Evolutionary conservation across 192 early-diverging fungal species (phyloP).

Genomic region (Coemansia sp.): DNA sequence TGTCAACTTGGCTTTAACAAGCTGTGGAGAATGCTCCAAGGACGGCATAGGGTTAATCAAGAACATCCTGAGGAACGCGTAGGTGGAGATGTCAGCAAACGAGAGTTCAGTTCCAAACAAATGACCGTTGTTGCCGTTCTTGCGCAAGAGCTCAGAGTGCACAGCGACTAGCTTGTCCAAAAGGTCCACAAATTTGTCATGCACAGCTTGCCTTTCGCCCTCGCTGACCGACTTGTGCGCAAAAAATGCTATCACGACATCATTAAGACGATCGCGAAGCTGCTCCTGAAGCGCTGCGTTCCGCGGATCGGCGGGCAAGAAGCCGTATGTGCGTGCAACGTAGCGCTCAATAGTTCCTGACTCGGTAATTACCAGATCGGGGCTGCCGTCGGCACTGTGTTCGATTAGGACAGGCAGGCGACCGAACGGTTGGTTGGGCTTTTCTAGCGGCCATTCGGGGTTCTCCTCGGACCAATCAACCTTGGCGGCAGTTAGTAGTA

Average conservation of each 20-base stretch:
- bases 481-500: conserved; percentile 42
- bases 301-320: conserved; percentile 29
- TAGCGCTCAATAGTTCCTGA: conserved; percentile 58
- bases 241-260: background rate
- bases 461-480: conserved; percentile 43
- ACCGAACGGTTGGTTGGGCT: conserved; percentile 39
- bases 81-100: conserved; percentile 44
- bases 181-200: conserved; percentile 19
- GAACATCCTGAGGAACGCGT: conserved; percentile 21
- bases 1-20: conserved; percentile 17
- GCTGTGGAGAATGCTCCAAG: background rate
- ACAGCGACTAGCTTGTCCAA: conserved; percentile 29
- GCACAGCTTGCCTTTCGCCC: background rate
- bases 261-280: conserved; percentile 18
- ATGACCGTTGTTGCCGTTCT: conserved; percentile 61
- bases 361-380: conserved; percentile 44
- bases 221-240: background rate
- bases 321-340: conserved; percentile 54
- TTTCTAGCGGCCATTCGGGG: conserved; percentile 37
- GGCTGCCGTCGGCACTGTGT: conserved; percentile 16
- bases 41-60: background rate
- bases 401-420: conserved; percentile 38
- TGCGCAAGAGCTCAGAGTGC: conserved; percentile 38
- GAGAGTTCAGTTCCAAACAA: conserved; percentile 48
- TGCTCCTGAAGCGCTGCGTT: conserved; percentile 35